phyloP scores from a whole-genome alignment of 257 asterid genomes.

The Penstemon davidsonii region DNA sequence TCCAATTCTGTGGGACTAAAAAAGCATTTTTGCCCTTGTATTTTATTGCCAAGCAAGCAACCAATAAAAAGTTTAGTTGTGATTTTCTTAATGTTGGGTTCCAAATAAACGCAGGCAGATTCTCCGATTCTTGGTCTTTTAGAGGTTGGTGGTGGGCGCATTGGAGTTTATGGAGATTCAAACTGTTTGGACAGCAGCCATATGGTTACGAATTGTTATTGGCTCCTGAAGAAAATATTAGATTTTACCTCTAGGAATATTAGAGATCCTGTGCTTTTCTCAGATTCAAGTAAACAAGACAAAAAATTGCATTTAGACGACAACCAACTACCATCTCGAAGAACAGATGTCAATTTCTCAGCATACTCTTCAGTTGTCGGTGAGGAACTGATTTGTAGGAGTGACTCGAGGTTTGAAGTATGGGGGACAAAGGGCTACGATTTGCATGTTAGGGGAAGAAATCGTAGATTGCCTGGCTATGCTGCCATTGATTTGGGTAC shows the following conservation, averaged over 20 bases:
- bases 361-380: constrained; percentile 70
- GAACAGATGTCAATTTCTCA: constrained; percentile 92
- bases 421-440: constrained; percentile 88
- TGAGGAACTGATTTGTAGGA: constrained; percentile 74
- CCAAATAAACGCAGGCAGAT: constrained; percentile 61
- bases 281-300: constrained; percentile 62
- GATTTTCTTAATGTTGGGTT: constrained; percentile 25
- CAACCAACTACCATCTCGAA: constrained; percentile 81
- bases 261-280: constrained; percentile 75
- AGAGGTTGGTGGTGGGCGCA: constrained; percentile 72
- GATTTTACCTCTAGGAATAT: constrained; percentile 65
- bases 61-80: neutral
- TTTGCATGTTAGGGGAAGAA: constrained; percentile 71
- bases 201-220: constrained; percentile 94
- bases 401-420: constrained; percentile 87
- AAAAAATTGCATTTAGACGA: constrained; percentile 59
- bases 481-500: constrained; percentile 50
- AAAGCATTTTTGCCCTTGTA: no score
- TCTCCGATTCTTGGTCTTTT: constrained; percentile 92
- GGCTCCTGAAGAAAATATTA: constrained; percentile 86
- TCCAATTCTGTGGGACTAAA: no score
- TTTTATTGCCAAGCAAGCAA: no score
- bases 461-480: constrained; percentile 73
- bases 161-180: constrained; percentile 93
- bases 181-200: constrained; percentile 99